Conservation (phyloP, 257 asterid genomes). For the Cinchona pubescens region DNA sequence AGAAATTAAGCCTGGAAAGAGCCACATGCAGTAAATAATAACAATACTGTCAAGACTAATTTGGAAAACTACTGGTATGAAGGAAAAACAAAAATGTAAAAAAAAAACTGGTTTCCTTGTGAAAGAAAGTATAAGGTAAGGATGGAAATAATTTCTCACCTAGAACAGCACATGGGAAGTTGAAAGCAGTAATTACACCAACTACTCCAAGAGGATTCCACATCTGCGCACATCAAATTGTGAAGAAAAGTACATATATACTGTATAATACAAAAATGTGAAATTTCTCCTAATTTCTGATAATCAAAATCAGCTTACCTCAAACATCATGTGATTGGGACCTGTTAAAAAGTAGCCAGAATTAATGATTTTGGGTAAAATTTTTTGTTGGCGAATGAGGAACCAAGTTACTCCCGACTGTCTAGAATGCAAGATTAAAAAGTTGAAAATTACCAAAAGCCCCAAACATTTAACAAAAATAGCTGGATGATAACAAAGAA, state of each 20-base stretch:
- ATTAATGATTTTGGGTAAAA: conserved; percentile 17
- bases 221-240: conserved; percentile 48
- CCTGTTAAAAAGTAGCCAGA: conserved; percentile 52
- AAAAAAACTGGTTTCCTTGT: too few relatives aligned
- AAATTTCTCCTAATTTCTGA: not conserved
- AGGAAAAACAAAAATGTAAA: not conserved
- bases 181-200: conserved; percentile 94
- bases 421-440: conserved; percentile 6
- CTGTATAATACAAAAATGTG: not conserved
- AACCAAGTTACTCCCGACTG: not conserved
- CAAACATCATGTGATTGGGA: conserved; percentile 96
- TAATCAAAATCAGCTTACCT: conserved; percentile 54
- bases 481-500: not conserved
- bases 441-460: not conserved
- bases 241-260: conserved; percentile 11
- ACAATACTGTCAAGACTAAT: not conserved
- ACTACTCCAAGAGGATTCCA: conserved; percentile 99
- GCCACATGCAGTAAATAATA: not conserved
- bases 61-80: not conserved
- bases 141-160: conserved; percentile 46
- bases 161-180: conserved; percentile 98
- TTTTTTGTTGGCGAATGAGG: not conserved
- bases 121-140: not conserved
- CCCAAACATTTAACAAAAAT: not conserved
- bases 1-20: not conserved